These are phyloP conservation scores for Dichotomocladium elegans DNA, from an alignment of 371 early-diverging fungal species.

Conservation along the genomic window DNA sequence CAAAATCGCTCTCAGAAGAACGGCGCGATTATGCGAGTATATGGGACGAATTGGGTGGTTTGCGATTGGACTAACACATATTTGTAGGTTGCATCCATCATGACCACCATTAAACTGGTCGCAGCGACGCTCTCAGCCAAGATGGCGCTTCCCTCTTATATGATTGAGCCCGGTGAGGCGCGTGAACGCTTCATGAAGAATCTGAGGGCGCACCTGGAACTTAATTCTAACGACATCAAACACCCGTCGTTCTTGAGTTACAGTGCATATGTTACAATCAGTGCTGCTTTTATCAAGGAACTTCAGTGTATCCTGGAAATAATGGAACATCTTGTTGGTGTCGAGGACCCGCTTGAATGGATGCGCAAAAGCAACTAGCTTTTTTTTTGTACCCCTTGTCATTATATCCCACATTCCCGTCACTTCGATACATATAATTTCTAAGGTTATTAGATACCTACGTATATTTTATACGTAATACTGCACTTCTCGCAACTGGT, in stretches of 20 bases:
- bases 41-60: neutral
- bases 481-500: too few relatives aligned
- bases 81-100: constrained; percentile 32
- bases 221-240: constrained; percentile 19
- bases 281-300: constrained; percentile 31
- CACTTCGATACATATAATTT: too few relatives aligned
- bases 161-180: constrained; percentile 27
- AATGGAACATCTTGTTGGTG: constrained; percentile 28
- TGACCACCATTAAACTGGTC: constrained; percentile 37
- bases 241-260: constrained; percentile 26
- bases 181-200: constrained; percentile 17
- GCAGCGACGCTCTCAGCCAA: constrained; percentile 35
- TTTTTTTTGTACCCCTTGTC: too few relatives aligned
- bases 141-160: constrained; percentile 37
- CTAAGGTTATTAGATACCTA: too few relatives aligned
- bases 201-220: constrained; percentile 21
- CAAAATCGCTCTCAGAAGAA: constrained; percentile 18
- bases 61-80: neutral
- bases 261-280: constrained; percentile 32
- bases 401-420: too few relatives aligned
- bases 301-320: constrained; percentile 21
- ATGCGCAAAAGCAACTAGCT: too few relatives aligned
- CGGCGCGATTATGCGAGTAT: constrained; percentile 37
- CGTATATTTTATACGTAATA: too few relatives aligned
- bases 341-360: constrained; percentile 40